These are phyloP conservation scores for Pachysolen tannophilus DNA, from an alignment of 805 yeast genomes.

Conservation along the genomic window DNA sequence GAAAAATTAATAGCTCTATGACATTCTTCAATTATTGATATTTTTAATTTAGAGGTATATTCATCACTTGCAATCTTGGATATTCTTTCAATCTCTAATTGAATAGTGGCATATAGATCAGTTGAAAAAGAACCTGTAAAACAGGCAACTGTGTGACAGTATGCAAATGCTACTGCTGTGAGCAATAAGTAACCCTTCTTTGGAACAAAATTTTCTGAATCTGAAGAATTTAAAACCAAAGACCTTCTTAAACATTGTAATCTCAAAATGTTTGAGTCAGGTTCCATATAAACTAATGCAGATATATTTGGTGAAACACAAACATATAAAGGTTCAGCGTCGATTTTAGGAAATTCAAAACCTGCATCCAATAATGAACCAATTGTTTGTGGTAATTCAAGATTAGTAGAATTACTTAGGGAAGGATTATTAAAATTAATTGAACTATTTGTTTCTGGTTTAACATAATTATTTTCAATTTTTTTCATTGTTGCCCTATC, in stretches of 20 bases:
- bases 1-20: conserved; percentile 72
- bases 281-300: conserved; percentile 27
- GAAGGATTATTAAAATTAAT: conserved; percentile 1
- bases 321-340: conserved; percentile 24
- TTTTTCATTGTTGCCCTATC: conserved; percentile 26
- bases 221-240: conserved; percentile 6
- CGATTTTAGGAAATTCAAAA: conserved; percentile 34
- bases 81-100: conserved; percentile 32
- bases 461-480: conserved; percentile 12
- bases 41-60: conserved; percentile 26
- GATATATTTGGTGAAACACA: conserved; percentile 45
- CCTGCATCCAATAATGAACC: conserved; percentile 46
- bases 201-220: too few relatives aligned
- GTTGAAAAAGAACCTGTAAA: conserved; percentile 60
- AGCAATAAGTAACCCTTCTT: conserved; percentile 25
- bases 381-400: conserved; percentile 24
- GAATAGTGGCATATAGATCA: conserved; percentile 55
- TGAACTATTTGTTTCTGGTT: not conserved
- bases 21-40: conserved; percentile 49
- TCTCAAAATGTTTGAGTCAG: conserved; percentile 14
- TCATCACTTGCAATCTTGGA: conserved; percentile 14
- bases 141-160: conserved; percentile 62
- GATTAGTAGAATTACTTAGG: conserved; percentile 4
- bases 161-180: conserved; percentile 54
- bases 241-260: conserved; percentile 16